Conservation (phyloP, 306 rosid genomes). For the Hippophae tibetana region DNA sequence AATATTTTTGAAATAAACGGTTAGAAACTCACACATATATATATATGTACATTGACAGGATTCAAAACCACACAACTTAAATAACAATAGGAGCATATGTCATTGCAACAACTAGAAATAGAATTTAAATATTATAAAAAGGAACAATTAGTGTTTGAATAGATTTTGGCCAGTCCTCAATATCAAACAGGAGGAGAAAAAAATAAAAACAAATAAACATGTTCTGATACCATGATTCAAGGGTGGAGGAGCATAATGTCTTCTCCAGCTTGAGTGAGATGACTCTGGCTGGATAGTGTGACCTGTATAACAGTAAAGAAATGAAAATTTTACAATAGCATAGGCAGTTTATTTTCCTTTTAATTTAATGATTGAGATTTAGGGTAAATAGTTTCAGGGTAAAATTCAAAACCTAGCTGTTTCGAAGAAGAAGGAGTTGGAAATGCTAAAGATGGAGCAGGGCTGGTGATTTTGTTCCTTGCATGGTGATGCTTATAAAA, state of each 20-base stretch:
- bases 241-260: slow-evolving; percentile 51
- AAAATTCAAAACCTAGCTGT: slow-evolving; percentile 40
- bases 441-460: slow-evolving; percentile 52
- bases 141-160: too few species aligned
- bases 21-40: too few species aligned
- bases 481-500: slow-evolving; percentile 35
- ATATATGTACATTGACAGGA: too few species aligned
- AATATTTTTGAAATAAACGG: neutral
- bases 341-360: neutral
- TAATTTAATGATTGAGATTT: neutral
- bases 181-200: slow-evolving; percentile 9
- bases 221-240: slow-evolving; percentile 39
- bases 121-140: too few species aligned
- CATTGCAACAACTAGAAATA: too few species aligned
- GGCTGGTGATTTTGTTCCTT: slow-evolving; percentile 40
- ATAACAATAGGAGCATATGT: too few species aligned
- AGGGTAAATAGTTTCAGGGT: neutral
- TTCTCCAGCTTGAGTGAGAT: slow-evolving; percentile 22
- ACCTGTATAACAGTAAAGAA: slow-evolving; percentile 26
- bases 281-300: slow-evolving; percentile 42
- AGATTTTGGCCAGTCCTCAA: too few species aligned
- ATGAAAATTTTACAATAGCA: neutral
- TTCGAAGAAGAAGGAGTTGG: slow-evolving; percentile 34
- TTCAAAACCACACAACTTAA: too few species aligned
- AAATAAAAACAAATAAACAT: slow-evolving; percentile 10